Percentiles rank a stretch among this genome's conserved stretches.
Conservation (phyloP, 1,284 basidiomycete species). For the Ceratobasidium sp. region DNA sequence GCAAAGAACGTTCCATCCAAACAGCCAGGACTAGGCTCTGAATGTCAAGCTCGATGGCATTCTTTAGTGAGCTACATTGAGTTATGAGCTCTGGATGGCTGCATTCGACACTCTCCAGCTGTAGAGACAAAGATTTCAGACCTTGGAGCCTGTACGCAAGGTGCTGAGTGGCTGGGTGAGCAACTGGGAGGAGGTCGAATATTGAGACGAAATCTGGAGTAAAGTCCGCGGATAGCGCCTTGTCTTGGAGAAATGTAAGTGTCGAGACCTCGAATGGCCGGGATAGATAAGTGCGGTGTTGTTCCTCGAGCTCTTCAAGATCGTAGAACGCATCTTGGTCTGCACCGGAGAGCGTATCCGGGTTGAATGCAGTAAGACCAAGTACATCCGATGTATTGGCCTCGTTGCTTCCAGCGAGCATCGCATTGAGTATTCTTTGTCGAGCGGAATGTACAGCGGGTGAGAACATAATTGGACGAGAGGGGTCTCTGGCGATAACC, state of each 20-base stretch:
- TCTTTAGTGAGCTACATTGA: not conserved
- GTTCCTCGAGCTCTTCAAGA: not conserved
- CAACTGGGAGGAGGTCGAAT: not conserved
- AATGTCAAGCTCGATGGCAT: not conserved
- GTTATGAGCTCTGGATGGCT: not conserved
- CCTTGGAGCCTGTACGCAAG: not conserved
- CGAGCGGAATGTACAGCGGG: not conserved
- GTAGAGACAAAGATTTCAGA: not conserved
- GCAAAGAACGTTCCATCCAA: not conserved
- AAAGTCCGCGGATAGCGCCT: not conserved
- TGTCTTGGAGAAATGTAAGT: not conserved
- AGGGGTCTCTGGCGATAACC: too few species aligned
- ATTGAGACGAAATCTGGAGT: not conserved
- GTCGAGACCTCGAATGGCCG: not conserved
- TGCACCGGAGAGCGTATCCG: not conserved
- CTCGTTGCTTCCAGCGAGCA: not conserved
- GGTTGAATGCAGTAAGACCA: not conserved
- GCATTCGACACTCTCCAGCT: not conserved
- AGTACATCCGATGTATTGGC: too few species aligned
- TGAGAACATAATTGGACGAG: constrained; percentile 2
- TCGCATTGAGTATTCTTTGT: not conserved
- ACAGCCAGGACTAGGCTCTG: not conserved
- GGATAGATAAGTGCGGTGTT: not conserved
- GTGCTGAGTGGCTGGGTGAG: not conserved
- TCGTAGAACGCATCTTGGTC: constrained; percentile 3